These are phyloP conservation scores for Crithidia fasciculata DNA, from an alignment of 208 protist species.

Conservation along the genomic window DNA sequence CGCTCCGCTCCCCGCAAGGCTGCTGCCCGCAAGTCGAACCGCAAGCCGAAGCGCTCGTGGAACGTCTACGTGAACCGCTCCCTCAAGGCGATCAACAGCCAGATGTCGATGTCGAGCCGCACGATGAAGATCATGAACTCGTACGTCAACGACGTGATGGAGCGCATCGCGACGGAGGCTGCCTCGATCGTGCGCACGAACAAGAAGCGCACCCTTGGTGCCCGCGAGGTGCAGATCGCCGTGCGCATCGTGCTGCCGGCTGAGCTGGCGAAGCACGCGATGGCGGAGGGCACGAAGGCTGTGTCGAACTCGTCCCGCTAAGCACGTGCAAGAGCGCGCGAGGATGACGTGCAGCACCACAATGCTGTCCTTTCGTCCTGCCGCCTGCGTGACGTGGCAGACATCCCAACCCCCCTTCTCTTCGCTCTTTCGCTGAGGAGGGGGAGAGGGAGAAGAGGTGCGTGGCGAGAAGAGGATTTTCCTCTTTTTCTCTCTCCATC, in stretches of 20 bases:
- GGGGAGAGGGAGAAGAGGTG: background rate
- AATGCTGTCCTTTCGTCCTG: too few relatives aligned
- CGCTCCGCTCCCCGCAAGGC: slow-evolving; percentile 46
- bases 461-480: background rate
- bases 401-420: too few relatives aligned
- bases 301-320: slow-evolving; percentile 88
- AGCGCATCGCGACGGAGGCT: slow-evolving; percentile 95
- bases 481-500: background rate
- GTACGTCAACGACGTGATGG: slow-evolving; percentile 98
- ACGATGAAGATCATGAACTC: slow-evolving; percentile 98
- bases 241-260: slow-evolving; percentile 97
- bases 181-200: slow-evolving; percentile 94
- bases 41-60: slow-evolving; percentile 81
- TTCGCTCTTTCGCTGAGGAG: too few relatives aligned
- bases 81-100: slow-evolving; percentile 96
- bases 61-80: slow-evolving; percentile 92
- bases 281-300: slow-evolving; percentile 98
- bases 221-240: slow-evolving; percentile 96
- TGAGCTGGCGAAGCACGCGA: slow-evolving; percentile 98
- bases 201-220: slow-evolving; percentile 95
- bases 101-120: slow-evolving; percentile 95
- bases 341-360: background rate
- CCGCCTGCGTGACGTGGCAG: too few relatives aligned
- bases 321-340: background rate
- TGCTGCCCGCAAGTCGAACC: slow-evolving; percentile 46